Conservation (phyloP, 257 asterid genomes). For the Thymus mandschuricus region DNA sequence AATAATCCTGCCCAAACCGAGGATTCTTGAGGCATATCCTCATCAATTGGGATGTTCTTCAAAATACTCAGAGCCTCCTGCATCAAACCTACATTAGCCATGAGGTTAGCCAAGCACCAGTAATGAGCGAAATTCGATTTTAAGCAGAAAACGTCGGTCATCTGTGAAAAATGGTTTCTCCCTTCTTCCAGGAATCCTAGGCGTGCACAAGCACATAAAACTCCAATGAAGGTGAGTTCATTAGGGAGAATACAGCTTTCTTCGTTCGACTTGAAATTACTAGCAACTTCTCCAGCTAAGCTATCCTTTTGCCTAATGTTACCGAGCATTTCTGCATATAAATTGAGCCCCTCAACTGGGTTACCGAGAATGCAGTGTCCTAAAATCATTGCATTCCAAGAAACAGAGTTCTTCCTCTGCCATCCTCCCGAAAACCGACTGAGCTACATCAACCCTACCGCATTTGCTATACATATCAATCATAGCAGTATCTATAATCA, state of each 20-base stretch:
- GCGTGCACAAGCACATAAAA: constrained; percentile 74
- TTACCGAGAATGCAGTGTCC: constrained; percentile 69
- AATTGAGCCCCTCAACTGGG: constrained; percentile 52
- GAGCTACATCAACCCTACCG: constrained; percentile 56
- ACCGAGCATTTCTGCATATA: constrained; percentile 49
- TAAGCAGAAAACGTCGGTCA: constrained; percentile 46
- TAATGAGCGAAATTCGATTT: constrained; percentile 66
- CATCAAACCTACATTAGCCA: constrained; percentile 55
- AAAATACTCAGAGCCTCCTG: constrained; percentile 60
- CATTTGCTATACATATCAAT: constrained; percentile 75
- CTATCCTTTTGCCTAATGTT: constrained; percentile 16
- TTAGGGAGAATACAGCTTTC: constrained; percentile 42
- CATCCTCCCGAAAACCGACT: constrained; percentile 50
- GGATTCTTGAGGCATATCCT: constrained; percentile 43
- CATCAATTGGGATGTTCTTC: constrained; percentile 45
- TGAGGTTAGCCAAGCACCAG: constrained; percentile 79
- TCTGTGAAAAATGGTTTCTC: constrained; percentile 45
- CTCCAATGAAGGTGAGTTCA: constrained; percentile 69
- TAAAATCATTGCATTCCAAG: constrained; percentile 71
- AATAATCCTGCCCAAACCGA: constrained; percentile 57
- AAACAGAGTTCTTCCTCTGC: constrained; percentile 48
- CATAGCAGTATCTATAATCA: constrained; percentile 55
- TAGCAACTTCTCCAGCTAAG: background rate
- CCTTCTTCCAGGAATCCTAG: constrained; percentile 52
- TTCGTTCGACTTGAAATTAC: background rate